Base-by-base conservation (phyloP, 805 yeast species). In the Sungouiella blattae region DNA sequence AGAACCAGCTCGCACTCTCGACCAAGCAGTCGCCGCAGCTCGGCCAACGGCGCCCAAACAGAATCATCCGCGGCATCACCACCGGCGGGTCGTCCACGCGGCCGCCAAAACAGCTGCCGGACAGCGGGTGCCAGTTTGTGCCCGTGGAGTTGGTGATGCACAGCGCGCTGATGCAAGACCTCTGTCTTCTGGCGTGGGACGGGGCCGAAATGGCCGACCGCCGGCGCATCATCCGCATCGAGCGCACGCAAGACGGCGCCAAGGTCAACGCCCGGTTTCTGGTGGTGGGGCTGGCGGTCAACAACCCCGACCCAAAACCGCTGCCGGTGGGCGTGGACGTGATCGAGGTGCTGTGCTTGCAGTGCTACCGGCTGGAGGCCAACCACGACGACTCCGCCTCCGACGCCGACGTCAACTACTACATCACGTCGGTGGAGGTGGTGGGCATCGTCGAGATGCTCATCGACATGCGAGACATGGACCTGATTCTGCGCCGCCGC, bases 341-440 rank as follows among this genome's bases (percentile, higher is more conserved):
- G 17, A 71, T 76, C 18, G 85, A 79, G 47, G 79, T 79, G 11
- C 73, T 80, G 22, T 79, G 84, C 47, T 58, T 79, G 29, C 73
- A 73, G 46, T 74, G 80, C 41, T 21, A 53, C 46, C 12, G 40
- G 52, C 17, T 35, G 46, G 61, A 57, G 25, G 62, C 57, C 35
- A 59, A 50, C 30, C 13, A 22, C 26, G 45, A 40, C 18, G 29
- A 30, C 9, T 12, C 15, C 4, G 12, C 23, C n/a, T 15, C 13
- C 18, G 33, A 36, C 16, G 26, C 24, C 20, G 57, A 57, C 4
- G 60, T 62, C 30, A 64, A 62, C 39, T 67, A 60, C 51, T 79
- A 78, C 58, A 75, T 80, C 37, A 80, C 86, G 1, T 72, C 80
- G 37, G 84, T 80, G 23, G 86, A 80, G 50, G 83, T 80, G 14